Base-by-base conservation (phyloP, 768 basidiomycete species). In the Lactarius vividus region DNA sequence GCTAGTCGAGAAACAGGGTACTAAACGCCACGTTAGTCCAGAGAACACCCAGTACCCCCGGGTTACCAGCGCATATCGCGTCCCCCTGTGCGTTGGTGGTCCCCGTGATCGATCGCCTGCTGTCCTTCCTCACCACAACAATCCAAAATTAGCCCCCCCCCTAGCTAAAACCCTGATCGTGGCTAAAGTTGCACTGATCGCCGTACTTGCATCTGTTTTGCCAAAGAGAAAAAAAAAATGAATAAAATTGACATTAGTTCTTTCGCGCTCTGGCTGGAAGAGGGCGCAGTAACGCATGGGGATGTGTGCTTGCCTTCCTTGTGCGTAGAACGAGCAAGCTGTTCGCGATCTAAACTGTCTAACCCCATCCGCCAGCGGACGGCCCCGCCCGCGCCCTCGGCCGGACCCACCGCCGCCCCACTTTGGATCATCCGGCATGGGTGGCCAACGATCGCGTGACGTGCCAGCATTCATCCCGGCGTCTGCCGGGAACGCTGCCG, bases 271-370 rank as follows among this genome's bases (percentile, higher is more conserved):
- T 20, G 52, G 26, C 59, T 31, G 31, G 58, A 59, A 46, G 3
- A 33, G 13, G 33, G n/a, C n/a, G n/a, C n/a, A n/a, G n/a, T n/a
- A n/a, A 68, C 80, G 76, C 82, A 79, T 60, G 53, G 75, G n/a
- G 77, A 81, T 81, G 74, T 76, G 82, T 85, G 88, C 91, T 92
- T 87, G 89, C 91, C 91, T 92, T 91, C 91, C 91, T 85, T 86
- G 84, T 80, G 85, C 85, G 85, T 87, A 92, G 82, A 92, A 93
- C 84, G 82, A 88, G 89, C 91, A 93, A 79, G 88, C 87, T 87
- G 85, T 87, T 87, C 88, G 85, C 86, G 87, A 71, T 71, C 64
- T 91, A 85, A 80, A 89, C 78, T 83, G 83, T 88, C 83, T 89
- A 88, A 81, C 85, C 70, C 84, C 86, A 66, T 82, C 83, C n/a